Evolutionary conservation across 371 early-diverging fungal genomes (phyloP).

Genomic region (Phascolomyces articulosus): DNA sequence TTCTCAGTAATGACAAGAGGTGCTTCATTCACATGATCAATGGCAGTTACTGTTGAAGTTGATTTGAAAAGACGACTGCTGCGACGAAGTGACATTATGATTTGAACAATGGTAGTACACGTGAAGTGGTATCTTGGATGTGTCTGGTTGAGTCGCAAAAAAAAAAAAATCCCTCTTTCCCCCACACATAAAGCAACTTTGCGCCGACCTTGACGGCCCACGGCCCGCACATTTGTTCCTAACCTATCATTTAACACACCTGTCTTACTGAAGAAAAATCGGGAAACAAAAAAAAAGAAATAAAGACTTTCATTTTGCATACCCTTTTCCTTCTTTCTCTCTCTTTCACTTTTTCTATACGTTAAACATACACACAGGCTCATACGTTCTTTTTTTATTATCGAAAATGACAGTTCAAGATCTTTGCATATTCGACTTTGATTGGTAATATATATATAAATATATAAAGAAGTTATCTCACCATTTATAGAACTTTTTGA

Average conservation of each 20-base stretch:
- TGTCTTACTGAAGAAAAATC: too few species aligned
- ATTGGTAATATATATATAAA: slow-evolving; percentile 49
- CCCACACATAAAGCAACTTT: too few species aligned
- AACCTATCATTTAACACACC: too few species aligned
- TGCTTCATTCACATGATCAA: neutral
- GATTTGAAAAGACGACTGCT: slow-evolving; percentile 14
- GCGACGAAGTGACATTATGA: slow-evolving; percentile 17
- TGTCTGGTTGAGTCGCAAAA: neutral
- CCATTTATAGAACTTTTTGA: too few species aligned
- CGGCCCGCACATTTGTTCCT: too few species aligned
- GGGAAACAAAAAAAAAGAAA: too few species aligned
- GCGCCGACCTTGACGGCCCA: too few species aligned
- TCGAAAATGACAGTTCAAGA: slow-evolving; percentile 14
- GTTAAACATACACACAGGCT: too few species aligned
- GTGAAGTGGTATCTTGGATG: neutral
- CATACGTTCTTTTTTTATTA: too few species aligned
- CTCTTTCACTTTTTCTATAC: neutral
- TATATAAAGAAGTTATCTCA: too few species aligned
- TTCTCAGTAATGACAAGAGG: neutral
- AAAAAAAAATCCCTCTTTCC: neutral
- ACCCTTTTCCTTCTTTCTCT: neutral
- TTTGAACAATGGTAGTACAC: neutral
- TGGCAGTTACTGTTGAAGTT: neutral
- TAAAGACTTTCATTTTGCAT: too few species aligned
- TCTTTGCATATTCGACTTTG: slow-evolving; percentile 76